Evolutionary conservation across 1,284 basidiomycete species (phyloP), one percentile per base, ranked within the genome.

Genomic region (Ceratobasidium theobromae): DNA sequence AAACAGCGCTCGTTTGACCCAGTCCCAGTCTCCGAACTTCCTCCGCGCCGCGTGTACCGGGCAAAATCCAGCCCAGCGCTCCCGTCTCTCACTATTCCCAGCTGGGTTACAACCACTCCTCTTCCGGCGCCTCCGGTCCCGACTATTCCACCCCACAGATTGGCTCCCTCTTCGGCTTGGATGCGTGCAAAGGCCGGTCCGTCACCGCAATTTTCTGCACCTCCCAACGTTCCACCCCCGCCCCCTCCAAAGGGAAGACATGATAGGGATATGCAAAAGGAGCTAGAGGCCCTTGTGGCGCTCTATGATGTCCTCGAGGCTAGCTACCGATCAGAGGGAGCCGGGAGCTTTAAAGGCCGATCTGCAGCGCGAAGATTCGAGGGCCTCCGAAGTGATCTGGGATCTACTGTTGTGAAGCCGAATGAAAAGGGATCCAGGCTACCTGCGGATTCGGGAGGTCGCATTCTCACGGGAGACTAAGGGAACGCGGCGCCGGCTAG

Each of bases 401-500:
- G 23, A 2, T 12, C 41, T 16, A 28, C n/a, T 57, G 41, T 27
- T 21, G 35, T 27, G 27, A 64, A 35, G 38, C 48, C 30, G 18
- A 32, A 23, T 27, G 28, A 16, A 1, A 35, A 45, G 2, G 25
- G 33, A 11, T 27, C 49, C 18, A 64, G 35, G 27, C 27, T 30
- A 21, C 33, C 35, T 43, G 38, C 18, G 25, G 35, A 28, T 8
- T 28, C 33, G 48, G 32, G 38, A 33, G 32, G 85, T 82, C 68
- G 93, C 89, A 71, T 83, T 81, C 51, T 77, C 75, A 40, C 90
- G 78, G 32, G 84, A 83, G 27, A 89, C 88, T 68, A 89, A 81
- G 53, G 91, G 86, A 77, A 91, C 27, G 38, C 40, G 30, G 35
- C 40, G 16, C 48, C 48, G 3, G 21, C 38, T 38, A 30, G 38